A percentile compares a stretch with the other conserved stretches of the same genome.
Evolutionary conservation across 1,284 basidiomycete genomes (phyloP).

Genomic region (Leccinum subatratum): DNA sequence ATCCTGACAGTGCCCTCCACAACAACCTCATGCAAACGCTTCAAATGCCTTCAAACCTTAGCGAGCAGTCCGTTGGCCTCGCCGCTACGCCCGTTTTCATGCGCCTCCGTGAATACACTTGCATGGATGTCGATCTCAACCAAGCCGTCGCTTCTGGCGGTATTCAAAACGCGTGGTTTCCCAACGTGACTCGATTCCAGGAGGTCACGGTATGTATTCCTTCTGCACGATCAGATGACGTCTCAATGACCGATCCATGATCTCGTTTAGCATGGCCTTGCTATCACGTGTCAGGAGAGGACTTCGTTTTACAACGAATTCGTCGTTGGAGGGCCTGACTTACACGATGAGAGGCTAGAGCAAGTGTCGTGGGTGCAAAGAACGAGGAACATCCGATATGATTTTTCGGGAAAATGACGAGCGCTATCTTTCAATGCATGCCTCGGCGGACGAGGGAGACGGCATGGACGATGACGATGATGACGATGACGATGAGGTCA

Average conservation of each 20-base stretch:
- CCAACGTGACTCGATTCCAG: slow-evolving; percentile 22
- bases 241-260: slow-evolving; percentile 1
- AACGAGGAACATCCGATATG: slow-evolving; percentile 30
- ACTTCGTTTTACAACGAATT: slow-evolving; percentile 36
- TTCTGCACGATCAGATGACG: neutral
- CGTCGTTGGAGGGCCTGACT: slow-evolving; percentile 33
- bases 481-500: slow-evolving; percentile 23
- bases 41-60: slow-evolving; percentile 34
- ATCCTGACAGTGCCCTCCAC: slow-evolving; percentile 35
- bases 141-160: slow-evolving; percentile 39
- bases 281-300: slow-evolving; percentile 23
- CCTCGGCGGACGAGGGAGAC: slow-evolving; percentile 8
- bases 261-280: slow-evolving; percentile 23
- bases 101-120: slow-evolving; percentile 53
- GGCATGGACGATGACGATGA: slow-evolving; percentile 8
- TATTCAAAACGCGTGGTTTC: slow-evolving; percentile 55
- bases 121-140: slow-evolving; percentile 38
- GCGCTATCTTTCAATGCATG: slow-evolving; percentile 16
- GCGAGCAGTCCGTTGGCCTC: slow-evolving; percentile 35
- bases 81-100: slow-evolving; percentile 48
- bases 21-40: slow-evolving; percentile 31
- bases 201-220: slow-evolving; percentile 31
- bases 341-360: slow-evolving; percentile 43
- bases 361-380: slow-evolving; percentile 37
- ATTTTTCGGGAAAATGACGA: slow-evolving; percentile 29